Evolutionary conservation across 208 protist species (phyloP).

Genomic region (Blechomonas ayalai): DNA sequence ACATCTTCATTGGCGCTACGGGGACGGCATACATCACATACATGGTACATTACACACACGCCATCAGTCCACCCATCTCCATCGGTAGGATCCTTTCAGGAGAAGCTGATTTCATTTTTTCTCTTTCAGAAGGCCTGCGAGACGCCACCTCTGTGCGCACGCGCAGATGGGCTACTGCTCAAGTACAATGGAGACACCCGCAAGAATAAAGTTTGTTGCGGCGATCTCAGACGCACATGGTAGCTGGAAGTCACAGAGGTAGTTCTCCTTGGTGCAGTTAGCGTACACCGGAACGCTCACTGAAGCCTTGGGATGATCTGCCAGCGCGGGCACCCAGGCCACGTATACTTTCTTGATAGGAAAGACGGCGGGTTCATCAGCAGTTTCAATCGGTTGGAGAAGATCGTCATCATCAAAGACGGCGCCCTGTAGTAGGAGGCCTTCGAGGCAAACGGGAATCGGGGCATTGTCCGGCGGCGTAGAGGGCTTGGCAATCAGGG

Average conservation of each 20-base stretch:
- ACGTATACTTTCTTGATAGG: conserved; percentile 68
- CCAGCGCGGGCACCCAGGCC: conserved; percentile 32
- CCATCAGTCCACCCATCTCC: too few species aligned
- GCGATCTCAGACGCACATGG: conserved; percentile 60
- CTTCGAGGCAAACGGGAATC: conserved; percentile 53
- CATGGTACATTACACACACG: too few species aligned
- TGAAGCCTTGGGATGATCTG: conserved; percentile 4
- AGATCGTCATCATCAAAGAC: conserved; percentile 58
- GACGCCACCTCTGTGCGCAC: too few species aligned
- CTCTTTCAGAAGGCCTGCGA: too few species aligned
- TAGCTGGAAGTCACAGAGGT: conserved; percentile 80
- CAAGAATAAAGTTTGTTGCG: conserved; percentile 73
- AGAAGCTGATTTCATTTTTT: too few species aligned
- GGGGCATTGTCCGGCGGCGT: conserved; percentile 36
- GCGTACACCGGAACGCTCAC: conserved; percentile 84
- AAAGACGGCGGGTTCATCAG: conserved; percentile 77
- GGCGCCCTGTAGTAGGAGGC: conserved; percentile 82
- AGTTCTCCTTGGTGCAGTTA: conserved; percentile 72
- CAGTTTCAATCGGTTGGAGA: conserved; percentile 62
- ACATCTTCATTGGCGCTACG: too few species aligned
- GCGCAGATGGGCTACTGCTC: conserved; percentile 38
- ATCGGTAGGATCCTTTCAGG: too few species aligned
- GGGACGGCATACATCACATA: too few species aligned
- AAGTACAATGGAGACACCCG: conserved; percentile 83
- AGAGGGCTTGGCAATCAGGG: conserved; percentile 46